phyloP scores from a whole-genome alignment of 2,329 filamentous ascomycete genomes.

The Didymella lethalis region DNA sequence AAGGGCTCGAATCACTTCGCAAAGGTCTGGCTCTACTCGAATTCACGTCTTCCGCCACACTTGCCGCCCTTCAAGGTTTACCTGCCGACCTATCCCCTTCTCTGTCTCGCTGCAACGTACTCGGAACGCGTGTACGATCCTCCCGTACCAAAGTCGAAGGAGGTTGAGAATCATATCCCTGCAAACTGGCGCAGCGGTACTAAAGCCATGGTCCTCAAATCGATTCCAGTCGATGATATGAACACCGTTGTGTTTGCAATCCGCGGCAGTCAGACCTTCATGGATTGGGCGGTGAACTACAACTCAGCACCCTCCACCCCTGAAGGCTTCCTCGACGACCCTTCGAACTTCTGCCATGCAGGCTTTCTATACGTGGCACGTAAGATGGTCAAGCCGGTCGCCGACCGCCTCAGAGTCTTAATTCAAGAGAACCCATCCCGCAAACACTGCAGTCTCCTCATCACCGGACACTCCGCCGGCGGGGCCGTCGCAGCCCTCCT shows the following conservation, averaged over 20 bases:
- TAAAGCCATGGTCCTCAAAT: conserved; percentile 86
- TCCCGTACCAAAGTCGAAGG: conserved; percentile 62
- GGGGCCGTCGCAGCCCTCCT: conserved; percentile 82
- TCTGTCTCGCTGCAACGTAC: conserved; percentile 81
- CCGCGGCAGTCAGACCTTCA: conserved; percentile 78
- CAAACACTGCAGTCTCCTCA: conserved; percentile 72
- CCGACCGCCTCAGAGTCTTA: conserved; percentile 71
- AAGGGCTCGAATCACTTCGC: conserved; percentile 61
- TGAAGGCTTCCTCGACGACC: conserved; percentile 76
- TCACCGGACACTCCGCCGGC: conserved; percentile 87
- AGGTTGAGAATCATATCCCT: conserved; percentile 73
- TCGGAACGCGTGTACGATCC: conserved; percentile 75
- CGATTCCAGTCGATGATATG: conserved; percentile 77
- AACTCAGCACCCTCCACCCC: conserved; percentile 73
- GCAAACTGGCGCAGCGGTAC: conserved; percentile 77
- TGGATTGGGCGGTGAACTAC: conserved; percentile 88
- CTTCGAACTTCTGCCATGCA: conserved; percentile 78
- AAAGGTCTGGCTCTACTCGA: conserved; percentile 80
- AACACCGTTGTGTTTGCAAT: conserved; percentile 85
- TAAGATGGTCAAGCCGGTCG: conserved; percentile 77
- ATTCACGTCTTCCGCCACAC: conserved; percentile 74
- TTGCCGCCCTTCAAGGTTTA: conserved; percentile 75
- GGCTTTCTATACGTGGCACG: conserved; percentile 80
- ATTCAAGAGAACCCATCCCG: conserved; percentile 75
- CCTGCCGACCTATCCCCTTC: conserved; percentile 76